phyloP scores from a whole-genome alignment of 768 basidiomycete species.

The Xanthoconium purpureum region DNA sequence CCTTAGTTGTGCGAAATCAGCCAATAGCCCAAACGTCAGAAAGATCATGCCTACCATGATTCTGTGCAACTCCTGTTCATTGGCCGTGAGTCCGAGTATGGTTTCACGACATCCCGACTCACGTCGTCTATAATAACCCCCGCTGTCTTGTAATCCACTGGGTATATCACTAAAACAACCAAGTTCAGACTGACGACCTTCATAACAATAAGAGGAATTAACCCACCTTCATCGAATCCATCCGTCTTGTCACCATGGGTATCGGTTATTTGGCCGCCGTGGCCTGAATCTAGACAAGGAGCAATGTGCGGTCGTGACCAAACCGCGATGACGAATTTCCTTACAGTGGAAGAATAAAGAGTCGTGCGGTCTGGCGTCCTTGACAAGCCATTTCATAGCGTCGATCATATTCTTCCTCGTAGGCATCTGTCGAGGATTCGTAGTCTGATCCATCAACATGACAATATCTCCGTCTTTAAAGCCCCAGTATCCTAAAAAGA shows the following conservation, averaged over 20 bases:
- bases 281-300: constrained; percentile 71
- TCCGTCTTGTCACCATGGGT: constrained; percentile 73
- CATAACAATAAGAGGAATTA: background rate
- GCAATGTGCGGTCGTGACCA: background rate
- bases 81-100: background rate
- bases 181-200: background rate
- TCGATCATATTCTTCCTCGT: constrained; percentile 54
- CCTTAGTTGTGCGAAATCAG: constrained; percentile 24
- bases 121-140: constrained; percentile 83
- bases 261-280: constrained; percentile 90
- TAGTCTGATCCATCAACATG: constrained; percentile 49
- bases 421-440: constrained; percentile 43
- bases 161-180: constrained; percentile 69
- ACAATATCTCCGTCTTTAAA: constrained; percentile 56
- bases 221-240: constrained; percentile 72
- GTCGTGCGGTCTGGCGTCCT: constrained; percentile 64
- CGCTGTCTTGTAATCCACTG: constrained; percentile 73
- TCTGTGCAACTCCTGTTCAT: constrained; percentile 38
- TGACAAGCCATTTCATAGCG: constrained; percentile 66
- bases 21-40: background rate
- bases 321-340: background rate
- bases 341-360: constrained; percentile 75
- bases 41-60: constrained; percentile 34
- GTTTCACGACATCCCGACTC: constrained; percentile 21
- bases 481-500: constrained; percentile 37